Evolutionary conservation across 306 rosid genomes (phyloP).

Genomic region (Crotalaria pallida): DNA sequence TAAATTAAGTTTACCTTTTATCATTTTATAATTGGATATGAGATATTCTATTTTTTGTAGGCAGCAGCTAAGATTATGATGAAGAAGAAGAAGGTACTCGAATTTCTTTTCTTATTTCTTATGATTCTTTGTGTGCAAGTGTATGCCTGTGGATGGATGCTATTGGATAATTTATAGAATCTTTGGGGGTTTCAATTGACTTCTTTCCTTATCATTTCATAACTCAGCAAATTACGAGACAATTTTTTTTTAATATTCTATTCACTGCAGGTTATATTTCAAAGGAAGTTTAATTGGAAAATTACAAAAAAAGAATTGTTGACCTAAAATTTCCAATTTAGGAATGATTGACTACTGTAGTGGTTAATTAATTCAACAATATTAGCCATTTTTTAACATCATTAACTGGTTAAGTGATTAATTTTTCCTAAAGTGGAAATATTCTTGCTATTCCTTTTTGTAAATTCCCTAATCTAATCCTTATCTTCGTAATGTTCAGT

Average conservation of each 20-base stretch:
- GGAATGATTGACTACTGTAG: no score
- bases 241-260: neutral
- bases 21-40: conserved; percentile 11
- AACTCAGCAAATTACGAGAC: neutral
- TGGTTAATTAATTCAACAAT: no score
- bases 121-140: neutral
- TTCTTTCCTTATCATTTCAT: neutral
- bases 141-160: neutral
- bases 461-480: neutral
- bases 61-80: conserved; percentile 94
- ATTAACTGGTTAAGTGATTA: neutral
- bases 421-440: neutral
- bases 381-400: neutral
- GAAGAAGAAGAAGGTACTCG: conserved; percentile 79
- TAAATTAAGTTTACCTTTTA: conserved; percentile 1
- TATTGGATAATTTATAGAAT: neutral
- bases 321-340: no score
- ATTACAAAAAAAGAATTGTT: no score
- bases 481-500: neutral
- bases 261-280: neutral
- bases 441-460: neutral
- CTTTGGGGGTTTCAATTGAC: neutral
- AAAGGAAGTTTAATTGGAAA: neutral
- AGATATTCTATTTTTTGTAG: conserved; percentile 38
- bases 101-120: neutral